phyloP scores from a whole-genome alignment of 495 filamentous ascomycete species.

The Penicillium odoratum region DNA sequence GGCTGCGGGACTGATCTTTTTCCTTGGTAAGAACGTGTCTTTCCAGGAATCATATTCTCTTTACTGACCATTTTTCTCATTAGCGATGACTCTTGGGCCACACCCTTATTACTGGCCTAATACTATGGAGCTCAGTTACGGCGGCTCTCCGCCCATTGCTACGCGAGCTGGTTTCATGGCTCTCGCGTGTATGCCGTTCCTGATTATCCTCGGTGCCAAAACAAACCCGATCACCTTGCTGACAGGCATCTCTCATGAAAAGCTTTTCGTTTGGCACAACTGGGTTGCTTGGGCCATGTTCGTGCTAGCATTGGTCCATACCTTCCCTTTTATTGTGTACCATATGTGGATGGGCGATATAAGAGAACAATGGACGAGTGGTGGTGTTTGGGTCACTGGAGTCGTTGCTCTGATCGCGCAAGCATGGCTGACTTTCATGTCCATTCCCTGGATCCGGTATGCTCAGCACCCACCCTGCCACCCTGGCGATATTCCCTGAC shows the following conservation, averaged over 20 bases:
- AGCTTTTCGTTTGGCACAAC: conserved; percentile 54
- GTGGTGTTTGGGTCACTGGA: conserved; percentile 55
- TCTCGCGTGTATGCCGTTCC: conserved; percentile 50
- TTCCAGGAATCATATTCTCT: neutral
- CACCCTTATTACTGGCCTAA: conserved; percentile 61
- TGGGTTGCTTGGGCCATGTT: conserved; percentile 57
- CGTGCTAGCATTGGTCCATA: conserved; percentile 53
- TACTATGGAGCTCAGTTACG: conserved; percentile 40
- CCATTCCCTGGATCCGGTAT: conserved; percentile 49
- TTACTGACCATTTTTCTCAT: neutral
- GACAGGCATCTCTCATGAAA: conserved; percentile 57
- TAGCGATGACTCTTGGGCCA: conserved; percentile 51
- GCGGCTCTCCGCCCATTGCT: conserved; percentile 52
- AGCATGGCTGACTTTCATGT: conserved; percentile 54
- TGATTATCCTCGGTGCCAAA: conserved; percentile 39
- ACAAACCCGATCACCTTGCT: conserved; percentile 49
- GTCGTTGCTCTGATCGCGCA: conserved; percentile 55
- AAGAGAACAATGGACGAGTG: conserved; percentile 44
- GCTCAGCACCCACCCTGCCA: conserved; percentile 3
- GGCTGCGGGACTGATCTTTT: conserved; percentile 44
- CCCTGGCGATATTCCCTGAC: neutral
- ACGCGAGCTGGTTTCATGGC: conserved; percentile 55
- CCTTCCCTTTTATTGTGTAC: conserved; percentile 58
- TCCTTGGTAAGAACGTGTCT: conserved; percentile 37
- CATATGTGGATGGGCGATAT: conserved; percentile 51